Base-by-base conservation (phyloP, 2,329 filamentous ascomycete genomes). In the Ascocoryne sarcoides region DNA sequence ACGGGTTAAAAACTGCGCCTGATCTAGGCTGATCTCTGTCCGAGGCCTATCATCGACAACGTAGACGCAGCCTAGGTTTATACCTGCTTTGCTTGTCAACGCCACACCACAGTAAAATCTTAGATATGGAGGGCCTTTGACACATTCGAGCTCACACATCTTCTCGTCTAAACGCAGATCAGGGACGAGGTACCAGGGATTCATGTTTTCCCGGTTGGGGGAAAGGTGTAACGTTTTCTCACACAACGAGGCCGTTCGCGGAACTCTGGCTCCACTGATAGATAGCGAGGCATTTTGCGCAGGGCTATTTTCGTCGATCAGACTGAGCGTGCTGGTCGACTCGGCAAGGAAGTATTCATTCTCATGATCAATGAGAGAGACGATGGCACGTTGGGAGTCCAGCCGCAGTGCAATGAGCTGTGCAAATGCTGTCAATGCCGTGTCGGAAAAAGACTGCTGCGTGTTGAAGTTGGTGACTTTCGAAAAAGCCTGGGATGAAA, bases 41-140 rank as follows among this genome's bases (percentile, higher is more conserved):
- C 74, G 70, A 0, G 74, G 69, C 10, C 63, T 62, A 23, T 73
- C 68, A 48, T 81, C 77, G 3, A 79, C 61, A 4, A 82, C 68
- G 40, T 50, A 54, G 3, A 54, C 47, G 34, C 50, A n/a, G n/a
- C n/a, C n/a, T n/a, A n/a, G n/a, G n/a, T n/a, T n/a, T n/a, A n/a
- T n/a, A n/a, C n/a, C n/a, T n/a, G n/a, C n/a, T n/a, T 32, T 32
- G 14, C 5, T 15, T 15, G 4, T 17, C 30, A 8, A 16, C 30
- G 9, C 12, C n/a, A n/a, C 30, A 15, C 30, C 3, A 32, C 3
- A 32, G 8, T 14, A 32, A 7, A 4, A 31, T 12, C 5, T 4
- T 15, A 14, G 30, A 32, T 5, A 3, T 16, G 12, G 18, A 17
- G 7, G n/a, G 30, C n/a, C n/a, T 32, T 7, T 32, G 14, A n/a